Percentiles rank a stretch among this genome's conserved stretches.
These are phyloP conservation scores for Lactarius pseudohatsudake DNA, from an alignment of 768 basidiomycete genomes.

Conservation along the genomic window DNA sequence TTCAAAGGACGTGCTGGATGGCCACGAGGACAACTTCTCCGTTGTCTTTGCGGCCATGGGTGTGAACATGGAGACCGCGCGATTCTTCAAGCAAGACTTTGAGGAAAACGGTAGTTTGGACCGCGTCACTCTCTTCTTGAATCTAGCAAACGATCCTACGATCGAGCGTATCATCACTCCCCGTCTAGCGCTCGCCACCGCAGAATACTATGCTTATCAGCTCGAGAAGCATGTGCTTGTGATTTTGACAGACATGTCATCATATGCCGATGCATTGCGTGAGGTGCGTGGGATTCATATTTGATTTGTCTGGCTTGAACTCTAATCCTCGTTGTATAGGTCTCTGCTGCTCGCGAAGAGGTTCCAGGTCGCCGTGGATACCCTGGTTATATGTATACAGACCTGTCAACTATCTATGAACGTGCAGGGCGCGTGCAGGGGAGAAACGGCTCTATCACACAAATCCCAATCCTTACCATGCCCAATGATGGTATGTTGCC, in stretches of 20 bases:
- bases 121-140: slow-evolving; percentile 97
- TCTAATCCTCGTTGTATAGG: slow-evolving; percentile 44
- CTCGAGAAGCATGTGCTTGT: slow-evolving; percentile 99
- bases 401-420: slow-evolving; percentile 99
- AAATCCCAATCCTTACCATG: slow-evolving; percentile 99
- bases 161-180: slow-evolving; percentile 99
- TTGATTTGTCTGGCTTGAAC: slow-evolving; percentile 12
- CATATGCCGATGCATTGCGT: slow-evolving; percentile 94
- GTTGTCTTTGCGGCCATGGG: slow-evolving; percentile 99
- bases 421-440: slow-evolving; percentile 98
- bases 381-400: slow-evolving; percentile 98
- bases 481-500: slow-evolving; percentile 87
- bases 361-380: slow-evolving; percentile 99
- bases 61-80: slow-evolving; percentile 99
- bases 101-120: slow-evolving; percentile 98
- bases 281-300: slow-evolving; percentile 56
- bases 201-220: slow-evolving; percentile 99
- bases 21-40: slow-evolving; percentile 99
- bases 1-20: slow-evolving; percentile 96
- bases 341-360: slow-evolving; percentile 98
- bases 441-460: slow-evolving; percentile 98
- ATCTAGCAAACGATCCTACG: slow-evolving; percentile 97
- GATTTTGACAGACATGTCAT: slow-evolving; percentile 98
- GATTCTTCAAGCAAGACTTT: slow-evolving; percentile 99
- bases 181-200: slow-evolving; percentile 94